Evolutionary conservation across 257 asterid genomes (phyloP).

Genomic region (Oldenlandia corymbosa): DNA sequence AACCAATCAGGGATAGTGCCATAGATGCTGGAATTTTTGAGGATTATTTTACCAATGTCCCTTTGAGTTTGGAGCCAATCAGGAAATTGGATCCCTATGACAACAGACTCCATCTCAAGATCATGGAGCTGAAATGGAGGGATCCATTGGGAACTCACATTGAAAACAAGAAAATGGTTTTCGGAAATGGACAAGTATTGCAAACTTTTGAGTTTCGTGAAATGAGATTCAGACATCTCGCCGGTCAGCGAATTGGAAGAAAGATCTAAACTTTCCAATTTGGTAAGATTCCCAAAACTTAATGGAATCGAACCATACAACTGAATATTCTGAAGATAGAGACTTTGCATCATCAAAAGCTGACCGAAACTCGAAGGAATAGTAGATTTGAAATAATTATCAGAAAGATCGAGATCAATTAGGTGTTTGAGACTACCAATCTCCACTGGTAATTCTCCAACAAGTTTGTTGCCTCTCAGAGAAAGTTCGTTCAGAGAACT

Average conservation of each 20-base stretch:
- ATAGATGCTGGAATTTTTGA: slow-evolving; percentile 12
- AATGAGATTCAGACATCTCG: slow-evolving; percentile 7
- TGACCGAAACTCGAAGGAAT: background rate
- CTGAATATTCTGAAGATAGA: background rate
- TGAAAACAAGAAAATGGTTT: background rate
- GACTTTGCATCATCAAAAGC: background rate
- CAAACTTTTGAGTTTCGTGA: background rate
- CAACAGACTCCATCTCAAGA: background rate
- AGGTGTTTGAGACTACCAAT: background rate
- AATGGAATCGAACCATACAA: background rate
- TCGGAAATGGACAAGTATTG: background rate
- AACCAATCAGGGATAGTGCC: slow-evolving; percentile 20
- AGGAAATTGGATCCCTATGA: slow-evolving; percentile 12
- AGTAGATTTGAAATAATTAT: background rate
- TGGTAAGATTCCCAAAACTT: slow-evolving; percentile 1
- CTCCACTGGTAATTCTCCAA: background rate
- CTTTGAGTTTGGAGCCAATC: slow-evolving; percentile 16
- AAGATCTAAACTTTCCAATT: background rate
- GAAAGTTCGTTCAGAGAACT: background rate
- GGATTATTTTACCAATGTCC: background rate
- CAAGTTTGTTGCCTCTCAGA: background rate
- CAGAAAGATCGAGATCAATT: background rate
- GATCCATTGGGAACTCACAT: slow-evolving; percentile 16
- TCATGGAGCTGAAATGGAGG: no score
- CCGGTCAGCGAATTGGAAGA: slow-evolving; percentile 13